Evolutionary conservation across 768 basidiomycete species (phyloP), one percentile per base, ranked within the genome.

Genomic region (Omphalotus guepiniiformis): DNA sequence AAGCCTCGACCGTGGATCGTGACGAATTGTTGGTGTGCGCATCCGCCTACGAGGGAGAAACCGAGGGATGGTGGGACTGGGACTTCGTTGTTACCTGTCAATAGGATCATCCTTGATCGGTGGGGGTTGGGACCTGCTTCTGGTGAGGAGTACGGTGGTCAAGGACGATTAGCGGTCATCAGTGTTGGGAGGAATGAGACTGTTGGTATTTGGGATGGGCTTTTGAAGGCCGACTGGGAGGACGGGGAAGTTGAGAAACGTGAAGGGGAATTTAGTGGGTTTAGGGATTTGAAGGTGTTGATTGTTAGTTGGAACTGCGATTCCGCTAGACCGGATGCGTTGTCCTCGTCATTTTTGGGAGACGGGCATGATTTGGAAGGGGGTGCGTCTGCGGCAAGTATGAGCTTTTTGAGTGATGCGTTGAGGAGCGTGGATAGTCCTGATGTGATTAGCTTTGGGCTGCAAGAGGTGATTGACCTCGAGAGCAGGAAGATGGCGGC

Each of bases 401-500:
- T 78, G 48, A 78, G 72, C 48, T 93, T 97, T 71, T 68, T 99
- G n/a, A 70, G 77, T n/a, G 77, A 91, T 18, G 81, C 79, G 2
- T 71, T 98, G 9, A 71, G 64, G 3, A 88, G 83, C 56, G 82
- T 85, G 29, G 82, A 88, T 11, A 59, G 66, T 27, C 89, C 95
- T 2, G 94, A 97, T 53, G 84, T 98, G 55, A 86, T 99, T 53
- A 79, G 83, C 3, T 95, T 99, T 56, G 93, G 93, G 2, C 87
- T 98, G 64, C 95, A 99, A 64, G 95, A 98, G 66, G 78, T 97
- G 30, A 91, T 99, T 51, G 93, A 96, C 60, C 78, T 99, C n/a
- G 93, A 96, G 55, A 84, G 81, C 53, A 83, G 91, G 51, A 92
- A 84, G 67, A 83, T 97, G 73, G 84, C 87, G 1, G 95, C 95